A percentile compares a stretch with the other conserved stretches of the same genome.
Evolutionary conservation across 2,329 filamentous ascomycete genomes (phyloP).

Genomic region (Huntiella savannae): DNA sequence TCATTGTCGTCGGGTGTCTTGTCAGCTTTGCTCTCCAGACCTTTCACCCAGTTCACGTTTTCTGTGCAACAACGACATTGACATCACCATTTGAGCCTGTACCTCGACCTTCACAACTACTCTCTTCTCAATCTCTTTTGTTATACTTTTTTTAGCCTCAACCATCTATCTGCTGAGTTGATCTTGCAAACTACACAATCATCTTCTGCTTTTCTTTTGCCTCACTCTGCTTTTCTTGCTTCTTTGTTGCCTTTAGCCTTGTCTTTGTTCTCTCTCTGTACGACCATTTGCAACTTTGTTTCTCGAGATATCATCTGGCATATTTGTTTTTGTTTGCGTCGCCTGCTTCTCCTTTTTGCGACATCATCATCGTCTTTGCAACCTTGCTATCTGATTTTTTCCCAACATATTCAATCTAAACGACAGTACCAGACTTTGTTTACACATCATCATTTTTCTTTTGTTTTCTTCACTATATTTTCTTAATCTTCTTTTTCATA

Average conservation of each 20-base stretch:
- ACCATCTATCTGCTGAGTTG: too few species aligned
- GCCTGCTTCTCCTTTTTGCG: neutral
- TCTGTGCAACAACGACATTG: conserved; percentile 10
- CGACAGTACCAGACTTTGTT: conserved; percentile 11
- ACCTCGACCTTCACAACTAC: conserved; percentile 10
- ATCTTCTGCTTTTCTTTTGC: conserved; percentile 3
- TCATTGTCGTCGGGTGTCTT: conserved; percentile 2
- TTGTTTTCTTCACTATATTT: conserved; percentile 10
- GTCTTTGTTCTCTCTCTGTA: conserved; percentile 1
- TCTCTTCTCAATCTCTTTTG: neutral
- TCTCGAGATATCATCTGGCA: conserved; percentile 1
- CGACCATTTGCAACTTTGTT: conserved; percentile 3
- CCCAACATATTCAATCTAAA: conserved; percentile 4
- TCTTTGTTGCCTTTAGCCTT: neutral
- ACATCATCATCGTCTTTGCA: conserved; percentile 2
- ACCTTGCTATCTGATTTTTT: conserved; percentile 4
- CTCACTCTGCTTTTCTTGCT: neutral
- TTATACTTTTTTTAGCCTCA: neutral
- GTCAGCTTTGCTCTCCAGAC: conserved; percentile 5
- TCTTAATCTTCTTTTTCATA: conserved; percentile 12
- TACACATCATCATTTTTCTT: conserved; percentile 7
- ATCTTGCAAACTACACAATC: neutral
- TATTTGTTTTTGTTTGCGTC: conserved; percentile 3
- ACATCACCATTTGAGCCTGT: conserved; percentile 8
- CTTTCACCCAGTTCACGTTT: conserved; percentile 11